A percentile compares a stretch with the other conserved stretches of the same genome.
phyloP scores from a whole-genome alignment of 176 grass and related monocot genomes.

The Eleusine indica region DNA sequence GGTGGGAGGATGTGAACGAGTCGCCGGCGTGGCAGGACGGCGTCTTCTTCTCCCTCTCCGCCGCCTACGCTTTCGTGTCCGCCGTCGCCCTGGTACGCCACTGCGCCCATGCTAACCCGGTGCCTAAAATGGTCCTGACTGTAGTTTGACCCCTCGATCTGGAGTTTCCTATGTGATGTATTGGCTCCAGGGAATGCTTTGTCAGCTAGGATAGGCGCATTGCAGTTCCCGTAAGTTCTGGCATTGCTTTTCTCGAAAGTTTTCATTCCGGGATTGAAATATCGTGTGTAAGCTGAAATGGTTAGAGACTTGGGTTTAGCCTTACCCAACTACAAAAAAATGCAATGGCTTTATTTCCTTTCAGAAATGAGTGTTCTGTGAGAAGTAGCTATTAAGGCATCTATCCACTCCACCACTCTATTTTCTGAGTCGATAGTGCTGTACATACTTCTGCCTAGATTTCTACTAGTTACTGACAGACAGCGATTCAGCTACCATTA shows the following conservation, averaged over 20 bases:
- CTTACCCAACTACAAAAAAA: conserved; percentile 15
- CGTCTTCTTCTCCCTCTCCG: conserved; percentile 74
- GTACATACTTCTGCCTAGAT: too few species aligned
- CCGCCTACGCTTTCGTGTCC: conserved; percentile 78
- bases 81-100: conserved; percentile 65
- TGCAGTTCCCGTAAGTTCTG: neutral
- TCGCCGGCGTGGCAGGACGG: conserved; percentile 74
- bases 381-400: neutral
- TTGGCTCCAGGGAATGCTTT: neutral
- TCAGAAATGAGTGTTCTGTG: neutral
- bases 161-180: neutral
- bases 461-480: too few species aligned
- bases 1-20: conserved; percentile 77
- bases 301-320: neutral
- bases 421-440: neutral
- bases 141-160: conserved; percentile 31
- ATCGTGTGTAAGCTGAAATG: neutral
- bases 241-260: neutral
- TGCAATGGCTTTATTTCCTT: neutral
- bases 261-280: neutral
- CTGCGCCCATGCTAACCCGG: neutral
- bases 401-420: conserved; percentile 16
- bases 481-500: too few species aligned
- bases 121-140: neutral
- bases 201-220: conserved; percentile 4